Base-by-base conservation (phyloP, 371 early-diverging fungal species). In the Mucor piriformis region DNA sequence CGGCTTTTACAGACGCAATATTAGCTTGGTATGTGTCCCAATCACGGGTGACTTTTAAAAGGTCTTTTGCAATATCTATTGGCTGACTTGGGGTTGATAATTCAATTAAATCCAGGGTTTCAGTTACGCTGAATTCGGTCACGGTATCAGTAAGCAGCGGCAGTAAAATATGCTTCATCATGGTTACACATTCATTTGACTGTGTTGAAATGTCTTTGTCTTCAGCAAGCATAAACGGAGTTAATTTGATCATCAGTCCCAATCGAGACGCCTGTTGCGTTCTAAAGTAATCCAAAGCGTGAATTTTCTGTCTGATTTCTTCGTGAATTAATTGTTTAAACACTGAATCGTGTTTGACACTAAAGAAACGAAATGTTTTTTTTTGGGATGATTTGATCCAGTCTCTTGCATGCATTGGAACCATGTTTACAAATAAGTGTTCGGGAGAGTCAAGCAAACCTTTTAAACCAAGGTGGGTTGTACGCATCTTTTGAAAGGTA, bases 311-410 rank as follows among this genome's bases (percentile, higher is more conserved):
- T 4, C 50, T 16, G 18, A 50, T 50, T 23, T 52, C 38, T 52
- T 52, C 52, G 13, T 38, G 52, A 2, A 52, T 37, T 25, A 52
- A 37, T 25, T 52, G 38, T 4, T 35, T 52, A 25, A 52, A 52
- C 24, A 37, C 23, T 3, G 40, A 40, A 24, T 8, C 15, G 15
- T 52, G 37, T n/a, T 52, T 52, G 24, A 24, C 38, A n/a, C 38
- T 37, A 38, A 52, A 52, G 38, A 38, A 52, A 12, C 50, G 27
- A 16, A 50, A 50, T 20, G 50, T n/a, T 20, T 20, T 50, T 34
- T 52, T 21, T 11, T 37, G 37, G 3, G 37, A 37, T 37, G 37
- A 37, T 37, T 40, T 40, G 40, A 40, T 40, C 40, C 40, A 40
- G 18, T 40, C 40, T 40, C 18, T 15, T 1, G 40, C 40, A 16